phyloP scores from a whole-genome alignment of 2,329 filamentous ascomycete genomes.

The Parafenestella ontariensis region DNA sequence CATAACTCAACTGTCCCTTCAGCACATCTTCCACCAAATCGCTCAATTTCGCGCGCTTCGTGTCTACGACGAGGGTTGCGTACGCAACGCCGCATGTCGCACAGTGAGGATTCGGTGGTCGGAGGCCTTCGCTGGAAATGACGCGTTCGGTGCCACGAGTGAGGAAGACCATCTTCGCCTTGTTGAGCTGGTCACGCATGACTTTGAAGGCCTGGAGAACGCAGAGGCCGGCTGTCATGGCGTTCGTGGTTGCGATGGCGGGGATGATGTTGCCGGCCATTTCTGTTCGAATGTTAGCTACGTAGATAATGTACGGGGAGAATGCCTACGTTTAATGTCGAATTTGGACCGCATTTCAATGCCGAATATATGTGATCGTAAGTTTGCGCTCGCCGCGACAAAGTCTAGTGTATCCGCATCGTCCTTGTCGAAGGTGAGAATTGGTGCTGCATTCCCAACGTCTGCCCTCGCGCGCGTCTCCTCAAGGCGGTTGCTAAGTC shows the following conservation, averaged over 20 bases:
- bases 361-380: constrained; percentile 86
- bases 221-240: constrained; percentile 91
- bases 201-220: constrained; percentile 94
- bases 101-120: constrained; percentile 78
- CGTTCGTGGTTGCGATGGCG: constrained; percentile 97
- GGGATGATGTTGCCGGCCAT: constrained; percentile 99
- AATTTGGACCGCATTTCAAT: constrained; percentile 91
- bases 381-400: constrained; percentile 87
- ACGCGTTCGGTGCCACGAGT: constrained; percentile 69
- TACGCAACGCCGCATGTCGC: constrained; percentile 81
- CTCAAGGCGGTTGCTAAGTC: constrained; percentile 76
- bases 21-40: constrained; percentile 81
- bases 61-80: constrained; percentile 71
- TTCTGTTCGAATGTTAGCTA: constrained; percentile 57
- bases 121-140: constrained; percentile 63
- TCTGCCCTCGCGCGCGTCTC: constrained; percentile 65
- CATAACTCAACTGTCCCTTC: constrained; percentile 74
- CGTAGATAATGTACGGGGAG: background rate
- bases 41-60: constrained; percentile 74
- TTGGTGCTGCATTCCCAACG: constrained; percentile 58
- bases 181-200: constrained; percentile 69
- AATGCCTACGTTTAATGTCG: constrained; percentile 78
- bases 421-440: constrained; percentile 94
- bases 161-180: constrained; percentile 85
- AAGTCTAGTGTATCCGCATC: constrained; percentile 95